Evolutionary conservation across 441 rosid species (phyloP).

Genomic region (Pelargonium australe): DNA sequence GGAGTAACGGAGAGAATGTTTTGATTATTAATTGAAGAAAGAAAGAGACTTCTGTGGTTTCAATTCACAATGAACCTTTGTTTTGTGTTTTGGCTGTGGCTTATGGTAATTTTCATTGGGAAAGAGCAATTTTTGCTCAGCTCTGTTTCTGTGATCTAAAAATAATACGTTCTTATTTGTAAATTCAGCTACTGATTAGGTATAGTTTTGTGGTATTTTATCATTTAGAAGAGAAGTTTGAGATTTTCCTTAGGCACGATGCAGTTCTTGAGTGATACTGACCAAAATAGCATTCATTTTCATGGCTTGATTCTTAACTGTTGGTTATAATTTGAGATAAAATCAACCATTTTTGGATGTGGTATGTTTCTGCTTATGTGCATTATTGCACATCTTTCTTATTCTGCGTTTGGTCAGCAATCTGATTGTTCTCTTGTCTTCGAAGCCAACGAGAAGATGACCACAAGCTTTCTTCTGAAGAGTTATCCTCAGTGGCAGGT

Average conservation of each 20-base stretch:
- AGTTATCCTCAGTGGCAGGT: constrained; percentile 60
- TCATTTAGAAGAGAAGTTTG: not conserved
- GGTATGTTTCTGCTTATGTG: not conserved
- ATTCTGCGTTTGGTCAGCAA: constrained; percentile 20
- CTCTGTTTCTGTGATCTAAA: no score
- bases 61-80: not conserved
- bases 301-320: not conserved
- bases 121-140: no score
- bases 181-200: no score
- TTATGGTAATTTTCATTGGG: no score
- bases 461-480: constrained; percentile 38
- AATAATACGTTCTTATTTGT: no score
- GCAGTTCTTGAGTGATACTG: not conserved
- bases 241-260: not conserved
- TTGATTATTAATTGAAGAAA: not conserved
- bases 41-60: not conserved
- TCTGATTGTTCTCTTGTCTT: constrained; percentile 34
- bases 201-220: not conserved
- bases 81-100: no score
- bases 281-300: not conserved
- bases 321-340: not conserved
- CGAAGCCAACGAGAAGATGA: constrained; percentile 58
- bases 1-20: not conserved
- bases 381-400: not conserved
- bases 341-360: not conserved